These are phyloP conservation scores for Thelonectria olida DNA, from an alignment of 2,329 filamentous ascomycete genomes.

Conservation along the genomic window DNA sequence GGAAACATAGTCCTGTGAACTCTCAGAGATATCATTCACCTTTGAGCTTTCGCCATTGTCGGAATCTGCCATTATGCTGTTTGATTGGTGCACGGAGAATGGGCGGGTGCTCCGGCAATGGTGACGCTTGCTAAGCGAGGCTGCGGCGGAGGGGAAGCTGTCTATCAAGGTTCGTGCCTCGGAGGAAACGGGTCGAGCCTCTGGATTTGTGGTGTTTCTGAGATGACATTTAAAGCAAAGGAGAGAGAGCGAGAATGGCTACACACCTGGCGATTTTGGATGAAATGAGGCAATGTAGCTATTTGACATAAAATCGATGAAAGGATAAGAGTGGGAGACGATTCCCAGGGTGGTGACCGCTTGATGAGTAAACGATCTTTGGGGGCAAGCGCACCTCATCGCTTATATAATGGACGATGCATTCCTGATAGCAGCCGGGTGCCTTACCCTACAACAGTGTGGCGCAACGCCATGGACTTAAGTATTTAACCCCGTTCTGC, in stretches of 20 bases:
- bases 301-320: background rate
- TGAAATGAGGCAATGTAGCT: background rate
- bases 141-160: slow-evolving; percentile 22
- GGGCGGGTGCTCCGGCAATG: background rate
- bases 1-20: too few species aligned
- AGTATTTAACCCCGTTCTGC: background rate
- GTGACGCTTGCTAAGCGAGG: slow-evolving; percentile 33
- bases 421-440: background rate
- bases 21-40: background rate
- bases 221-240: too few species aligned
- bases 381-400: too few species aligned
- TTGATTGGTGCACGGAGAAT: background rate
- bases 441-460: background rate
- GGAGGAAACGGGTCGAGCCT: background rate
- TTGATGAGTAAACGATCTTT: too few species aligned
- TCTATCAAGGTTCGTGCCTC: background rate
- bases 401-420: background rate
- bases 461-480: background rate
- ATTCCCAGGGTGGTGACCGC: too few species aligned
- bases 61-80: slow-evolving; percentile 25
- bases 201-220: too few species aligned
- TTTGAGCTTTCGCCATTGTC: slow-evolving; percentile 2
- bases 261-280: background rate
- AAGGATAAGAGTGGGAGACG: background rate
- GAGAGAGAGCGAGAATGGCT: too few species aligned